These are phyloP conservation scores for Yamadazyma sp. DNA, from an alignment of 805 yeast species.

Conservation along the genomic window DNA sequence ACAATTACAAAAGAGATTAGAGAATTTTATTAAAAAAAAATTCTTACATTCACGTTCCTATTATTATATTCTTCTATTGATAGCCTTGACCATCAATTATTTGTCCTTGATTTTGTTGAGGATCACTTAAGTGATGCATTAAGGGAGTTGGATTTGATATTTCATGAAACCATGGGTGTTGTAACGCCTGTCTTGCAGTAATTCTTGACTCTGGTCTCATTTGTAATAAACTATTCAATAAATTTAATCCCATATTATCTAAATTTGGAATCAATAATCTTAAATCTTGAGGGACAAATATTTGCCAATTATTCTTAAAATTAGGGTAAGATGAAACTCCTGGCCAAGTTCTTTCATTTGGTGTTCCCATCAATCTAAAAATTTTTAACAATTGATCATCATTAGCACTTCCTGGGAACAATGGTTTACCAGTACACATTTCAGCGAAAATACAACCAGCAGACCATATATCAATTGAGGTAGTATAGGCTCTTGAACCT, in stretches of 20 bases:
- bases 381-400: slow-evolving; percentile 93
- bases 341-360: slow-evolving; percentile 95
- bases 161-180: slow-evolving; percentile 82
- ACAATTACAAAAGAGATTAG: no score
- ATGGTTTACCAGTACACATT: slow-evolving; percentile 96
- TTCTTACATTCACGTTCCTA: not conserved
- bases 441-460: slow-evolving; percentile 98
- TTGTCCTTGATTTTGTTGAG: slow-evolving; percentile 21
- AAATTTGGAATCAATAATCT: slow-evolving; percentile 63
- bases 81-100: slow-evolving; percentile 14
- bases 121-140: slow-evolving; percentile 30
- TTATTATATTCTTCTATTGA: not conserved
- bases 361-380: slow-evolving; percentile 93
- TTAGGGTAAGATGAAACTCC: slow-evolving; percentile 90
- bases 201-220: slow-evolving; percentile 62
- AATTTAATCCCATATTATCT: slow-evolving; percentile 66
- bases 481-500: slow-evolving; percentile 93
- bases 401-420: slow-evolving; percentile 94
- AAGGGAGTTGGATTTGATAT: slow-evolving; percentile 44
- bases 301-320: slow-evolving; percentile 77
- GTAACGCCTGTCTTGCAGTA: slow-evolving; percentile 59
- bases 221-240: slow-evolving; percentile 56
- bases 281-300: slow-evolving; percentile 86
- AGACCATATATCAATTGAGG: slow-evolving; percentile 98
- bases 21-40: no score